phyloP scores from a whole-genome alignment of 139 green algal species.

The Raphidocelis subcapitata region DNA sequence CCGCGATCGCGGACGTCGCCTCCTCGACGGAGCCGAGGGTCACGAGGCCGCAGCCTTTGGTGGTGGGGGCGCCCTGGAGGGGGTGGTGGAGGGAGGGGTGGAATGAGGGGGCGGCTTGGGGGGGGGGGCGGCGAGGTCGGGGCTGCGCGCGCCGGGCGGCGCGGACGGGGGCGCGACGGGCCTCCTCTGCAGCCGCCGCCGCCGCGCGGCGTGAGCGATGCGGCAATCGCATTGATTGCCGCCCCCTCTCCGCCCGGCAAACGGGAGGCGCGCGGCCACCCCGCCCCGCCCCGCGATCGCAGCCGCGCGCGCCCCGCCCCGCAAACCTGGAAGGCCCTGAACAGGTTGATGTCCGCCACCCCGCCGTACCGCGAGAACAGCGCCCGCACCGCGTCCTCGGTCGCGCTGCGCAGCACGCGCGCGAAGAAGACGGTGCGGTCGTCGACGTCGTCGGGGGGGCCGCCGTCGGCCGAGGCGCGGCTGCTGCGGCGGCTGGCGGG shows the following conservation, averaged over 20 bases:
- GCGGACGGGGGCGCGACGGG: too few species aligned
- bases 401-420: constrained; percentile 48
- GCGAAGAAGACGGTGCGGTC: constrained; percentile 47
- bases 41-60: constrained; percentile 58
- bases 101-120: too few species aligned
- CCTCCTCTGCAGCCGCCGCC: too few species aligned
- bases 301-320: not conserved
- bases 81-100: not conserved
- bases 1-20: constrained; percentile 2
- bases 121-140: too few species aligned
- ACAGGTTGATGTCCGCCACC: constrained; percentile 55
- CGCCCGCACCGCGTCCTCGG: constrained; percentile 35
- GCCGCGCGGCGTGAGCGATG: too few species aligned
- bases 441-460: too few species aligned
- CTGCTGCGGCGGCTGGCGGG: too few species aligned
- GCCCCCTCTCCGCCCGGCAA: too few species aligned
- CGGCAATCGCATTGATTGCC: too few species aligned
- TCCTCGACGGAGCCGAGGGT: constrained; percentile 31
- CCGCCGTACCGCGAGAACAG: constrained; percentile 48
- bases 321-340: constrained; percentile 33
- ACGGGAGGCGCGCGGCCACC: not conserved
- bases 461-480: too few species aligned
- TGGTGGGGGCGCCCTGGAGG: constrained; percentile 25
- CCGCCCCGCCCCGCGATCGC: not conserved
- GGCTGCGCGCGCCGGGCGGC: too few species aligned